Conservation (phyloP, 2,329 filamentous ascomycete genomes). For the Dactylella cylindrospora region DNA sequence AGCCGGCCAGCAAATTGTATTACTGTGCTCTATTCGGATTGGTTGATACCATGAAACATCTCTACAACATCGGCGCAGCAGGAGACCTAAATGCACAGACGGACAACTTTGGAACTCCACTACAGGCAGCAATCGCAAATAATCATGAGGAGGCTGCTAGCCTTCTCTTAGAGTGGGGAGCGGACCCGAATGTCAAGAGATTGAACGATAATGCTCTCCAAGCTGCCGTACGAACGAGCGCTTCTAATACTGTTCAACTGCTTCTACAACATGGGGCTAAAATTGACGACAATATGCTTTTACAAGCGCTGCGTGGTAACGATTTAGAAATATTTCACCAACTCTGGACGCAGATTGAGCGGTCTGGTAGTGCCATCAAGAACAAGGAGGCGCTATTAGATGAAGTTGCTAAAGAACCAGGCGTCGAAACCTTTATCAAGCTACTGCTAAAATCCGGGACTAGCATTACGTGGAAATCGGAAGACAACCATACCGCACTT, state of each 20-base stretch:
- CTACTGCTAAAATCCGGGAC: constrained; percentile 25
- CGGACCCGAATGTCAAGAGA: constrained; percentile 15
- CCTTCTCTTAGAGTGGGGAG: constrained; percentile 27
- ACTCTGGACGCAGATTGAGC: constrained; percentile 33
- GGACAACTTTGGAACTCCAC: constrained; percentile 12
- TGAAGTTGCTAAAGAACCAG: constrained; percentile 20
- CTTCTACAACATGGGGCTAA: constrained; percentile 20
- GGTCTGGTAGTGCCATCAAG: constrained; percentile 20
- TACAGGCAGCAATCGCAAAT: constrained; percentile 24
- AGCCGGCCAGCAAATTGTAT: constrained; percentile 22
- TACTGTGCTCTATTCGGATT: constrained; percentile 29
- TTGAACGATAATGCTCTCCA: constrained; percentile 33
- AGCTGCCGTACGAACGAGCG: constrained; percentile 15
- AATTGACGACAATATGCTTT: constrained; percentile 20
- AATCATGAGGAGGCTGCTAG: constrained; percentile 30
- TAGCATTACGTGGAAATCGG: constrained; percentile 7
- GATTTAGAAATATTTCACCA: constrained; percentile 34
- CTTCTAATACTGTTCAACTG: constrained; percentile 23
- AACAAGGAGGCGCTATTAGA: constrained; percentile 24
- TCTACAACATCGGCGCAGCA: constrained; percentile 14
- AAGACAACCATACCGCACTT: constrained; percentile 1
- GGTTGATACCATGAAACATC: constrained; percentile 31
- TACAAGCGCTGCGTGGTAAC: constrained; percentile 23
- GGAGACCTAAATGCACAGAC: constrained; percentile 16
- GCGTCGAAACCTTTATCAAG: constrained; percentile 24